These are phyloP conservation scores for Alectoria sarmentosa DNA, from an alignment of 495 filamentous ascomycete genomes.

Conservation along the genomic window DNA sequence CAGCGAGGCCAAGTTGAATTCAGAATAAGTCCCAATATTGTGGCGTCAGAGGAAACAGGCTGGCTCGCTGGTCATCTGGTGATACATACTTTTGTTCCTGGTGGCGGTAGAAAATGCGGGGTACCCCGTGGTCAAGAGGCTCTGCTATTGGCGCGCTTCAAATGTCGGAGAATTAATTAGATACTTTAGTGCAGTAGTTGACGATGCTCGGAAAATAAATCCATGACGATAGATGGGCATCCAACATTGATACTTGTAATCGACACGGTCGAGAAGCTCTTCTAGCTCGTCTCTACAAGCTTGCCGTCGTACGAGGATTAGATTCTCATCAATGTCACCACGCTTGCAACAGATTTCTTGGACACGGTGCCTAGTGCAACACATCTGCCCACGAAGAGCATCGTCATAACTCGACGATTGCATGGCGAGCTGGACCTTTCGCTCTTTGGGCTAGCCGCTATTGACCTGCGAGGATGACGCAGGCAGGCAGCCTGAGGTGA, in stretches of 20 bases:
- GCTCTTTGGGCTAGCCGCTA: not conserved
- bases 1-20: not conserved
- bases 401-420: not conserved
- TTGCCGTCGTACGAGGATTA: too few relatives aligned
- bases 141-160: not conserved
- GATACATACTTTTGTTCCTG: too few relatives aligned
- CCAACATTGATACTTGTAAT: too few relatives aligned
- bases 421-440: not conserved
- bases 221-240: not conserved
- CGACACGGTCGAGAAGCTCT: not conserved
- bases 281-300: not conserved
- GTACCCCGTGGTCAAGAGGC: not conserved
- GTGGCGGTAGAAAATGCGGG: not conserved
- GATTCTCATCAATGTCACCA: too few relatives aligned
- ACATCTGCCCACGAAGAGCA: not conserved
- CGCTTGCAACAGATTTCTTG: not conserved
- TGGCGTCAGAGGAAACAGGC: too few relatives aligned
- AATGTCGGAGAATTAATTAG: not conserved
- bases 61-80: too few relatives aligned
- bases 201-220: not conserved
- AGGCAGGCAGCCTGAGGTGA: not conserved
- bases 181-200: too few relatives aligned
- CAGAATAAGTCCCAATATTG: too few relatives aligned
- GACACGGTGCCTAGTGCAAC: not conserved
- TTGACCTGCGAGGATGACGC: not conserved